A percentile compares a stretch with the other conserved stretches of the same genome.
Evolutionary conservation across 2,329 filamentous ascomycete genomes (phyloP).

Genomic region (Zymoseptoria ardabiliae): DNA sequence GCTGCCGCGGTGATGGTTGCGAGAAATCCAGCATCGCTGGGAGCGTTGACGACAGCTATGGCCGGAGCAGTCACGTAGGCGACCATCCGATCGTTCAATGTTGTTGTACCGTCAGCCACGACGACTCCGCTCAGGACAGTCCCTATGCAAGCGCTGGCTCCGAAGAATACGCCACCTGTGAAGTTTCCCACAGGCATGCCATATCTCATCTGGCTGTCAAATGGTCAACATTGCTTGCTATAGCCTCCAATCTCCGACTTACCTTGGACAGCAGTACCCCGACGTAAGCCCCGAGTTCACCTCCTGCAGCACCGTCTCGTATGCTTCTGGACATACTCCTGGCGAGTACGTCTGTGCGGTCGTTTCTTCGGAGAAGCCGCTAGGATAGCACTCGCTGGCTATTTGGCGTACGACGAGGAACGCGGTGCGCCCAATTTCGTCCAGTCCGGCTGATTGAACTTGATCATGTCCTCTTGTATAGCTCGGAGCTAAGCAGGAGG

Average conservation of each 20-base stretch:
- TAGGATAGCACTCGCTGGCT: too few relatives aligned
- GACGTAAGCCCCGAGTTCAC: not conserved
- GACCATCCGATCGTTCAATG: not conserved
- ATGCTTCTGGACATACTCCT: not conserved
- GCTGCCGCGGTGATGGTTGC: too few relatives aligned
- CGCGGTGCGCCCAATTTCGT: too few relatives aligned
- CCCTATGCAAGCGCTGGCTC: not conserved
- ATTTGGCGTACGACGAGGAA: not conserved
- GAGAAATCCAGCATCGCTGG: not conserved
- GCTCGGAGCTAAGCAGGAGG: not conserved
- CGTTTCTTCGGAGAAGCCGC: not conserved
- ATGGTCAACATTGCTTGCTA: too few relatives aligned
- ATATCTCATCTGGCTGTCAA: not conserved
- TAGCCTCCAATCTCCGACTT: not conserved
- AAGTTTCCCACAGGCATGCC: not conserved
- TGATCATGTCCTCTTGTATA: not conserved
- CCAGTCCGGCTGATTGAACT: too few relatives aligned
- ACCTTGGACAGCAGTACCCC: not conserved
- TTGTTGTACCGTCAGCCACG: too few relatives aligned
- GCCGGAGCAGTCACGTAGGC: not conserved
- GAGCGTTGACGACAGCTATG: not conserved
- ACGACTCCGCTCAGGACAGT: not conserved
- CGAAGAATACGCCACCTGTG: not conserved
- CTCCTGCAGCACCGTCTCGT: not conserved
- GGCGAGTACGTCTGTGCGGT: not conserved